Percentiles rank a stretch among this genome's conserved stretches.
Evolutionary conservation across 148 eudicot genomes (phyloP).

Genomic region (Vaccinium macrocarpon): DNA sequence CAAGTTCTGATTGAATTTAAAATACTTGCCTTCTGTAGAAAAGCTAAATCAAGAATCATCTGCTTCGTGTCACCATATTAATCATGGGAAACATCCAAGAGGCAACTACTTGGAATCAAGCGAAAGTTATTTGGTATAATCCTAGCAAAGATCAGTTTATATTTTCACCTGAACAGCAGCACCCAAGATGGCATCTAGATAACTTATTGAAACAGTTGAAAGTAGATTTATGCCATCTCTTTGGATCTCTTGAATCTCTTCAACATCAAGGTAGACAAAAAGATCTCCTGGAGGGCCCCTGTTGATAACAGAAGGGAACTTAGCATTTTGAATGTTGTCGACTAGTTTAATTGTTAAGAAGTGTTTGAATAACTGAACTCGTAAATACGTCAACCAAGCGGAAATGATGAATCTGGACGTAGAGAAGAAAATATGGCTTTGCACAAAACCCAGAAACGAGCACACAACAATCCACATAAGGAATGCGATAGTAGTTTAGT

Average conservation of each 20-base stretch:
- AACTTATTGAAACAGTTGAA: conserved; percentile 70
- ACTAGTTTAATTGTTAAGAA: background rate
- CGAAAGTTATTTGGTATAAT: background rate
- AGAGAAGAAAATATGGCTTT: background rate
- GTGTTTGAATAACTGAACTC: background rate
- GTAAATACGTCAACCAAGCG: background rate
- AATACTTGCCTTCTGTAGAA: background rate
- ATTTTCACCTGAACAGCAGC: conserved; percentile 62
- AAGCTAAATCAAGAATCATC: background rate
- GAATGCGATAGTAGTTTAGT: background rate
- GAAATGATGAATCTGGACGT: background rate
- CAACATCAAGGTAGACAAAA: conserved; percentile 83
- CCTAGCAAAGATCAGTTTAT: background rate
- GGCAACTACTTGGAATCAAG: background rate
- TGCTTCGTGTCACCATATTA: background rate
- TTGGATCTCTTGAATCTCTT: conserved; percentile 89
- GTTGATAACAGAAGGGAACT: conserved; percentile 13
- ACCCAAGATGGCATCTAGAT: conserved; percentile 95
- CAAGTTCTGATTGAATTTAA: background rate
- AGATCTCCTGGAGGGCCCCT: conserved; percentile 99
- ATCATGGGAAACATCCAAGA: background rate
- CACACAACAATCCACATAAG: background rate
- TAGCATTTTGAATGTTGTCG: conserved; percentile 9
- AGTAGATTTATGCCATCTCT: conserved; percentile 92
- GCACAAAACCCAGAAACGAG: background rate